These are phyloP conservation scores for Aspergillus caelatus DNA, from an alignment of 2,329 filamentous ascomycete species.

Conservation along the genomic window DNA sequence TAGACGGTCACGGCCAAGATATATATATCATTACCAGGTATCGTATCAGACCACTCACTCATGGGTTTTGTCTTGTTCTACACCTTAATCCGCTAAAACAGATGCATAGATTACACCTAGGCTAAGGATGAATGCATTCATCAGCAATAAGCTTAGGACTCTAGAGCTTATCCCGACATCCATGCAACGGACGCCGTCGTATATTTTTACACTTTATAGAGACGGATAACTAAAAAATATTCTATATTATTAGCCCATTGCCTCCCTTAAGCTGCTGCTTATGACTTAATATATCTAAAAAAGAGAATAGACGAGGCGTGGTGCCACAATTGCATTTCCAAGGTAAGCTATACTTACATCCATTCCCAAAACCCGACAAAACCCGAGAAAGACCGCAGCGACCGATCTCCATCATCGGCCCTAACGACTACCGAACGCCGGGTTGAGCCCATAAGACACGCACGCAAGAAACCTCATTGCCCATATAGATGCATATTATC, in stretches of 20 bases:
- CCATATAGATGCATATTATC: not conserved
- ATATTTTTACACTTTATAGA: not conserved
- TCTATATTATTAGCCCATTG: not conserved
- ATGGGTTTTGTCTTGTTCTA: not conserved
- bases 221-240: not conserved
- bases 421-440: not conserved
- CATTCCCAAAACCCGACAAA: not conserved
- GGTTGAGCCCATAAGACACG: not conserved
- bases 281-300: not conserved
- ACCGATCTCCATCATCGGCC: not conserved
- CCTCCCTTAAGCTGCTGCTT: not conserved
- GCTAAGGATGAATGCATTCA: not conserved
- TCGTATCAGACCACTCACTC: too few species aligned
- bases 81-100: not conserved
- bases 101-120: fast-evolving
- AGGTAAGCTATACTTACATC: not conserved
- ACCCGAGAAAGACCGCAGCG: not conserved
- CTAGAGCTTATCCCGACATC: not conserved
- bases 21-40: too few species aligned
- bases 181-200: not conserved
- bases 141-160: not conserved
- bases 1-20: not conserved
- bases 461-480: not conserved
- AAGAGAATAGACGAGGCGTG: not conserved
- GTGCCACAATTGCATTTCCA: not conserved